These are phyloP conservation scores for Colletotrichum sp. DNA, from an alignment of 2,329 filamentous ascomycete species.

Conservation along the genomic window DNA sequence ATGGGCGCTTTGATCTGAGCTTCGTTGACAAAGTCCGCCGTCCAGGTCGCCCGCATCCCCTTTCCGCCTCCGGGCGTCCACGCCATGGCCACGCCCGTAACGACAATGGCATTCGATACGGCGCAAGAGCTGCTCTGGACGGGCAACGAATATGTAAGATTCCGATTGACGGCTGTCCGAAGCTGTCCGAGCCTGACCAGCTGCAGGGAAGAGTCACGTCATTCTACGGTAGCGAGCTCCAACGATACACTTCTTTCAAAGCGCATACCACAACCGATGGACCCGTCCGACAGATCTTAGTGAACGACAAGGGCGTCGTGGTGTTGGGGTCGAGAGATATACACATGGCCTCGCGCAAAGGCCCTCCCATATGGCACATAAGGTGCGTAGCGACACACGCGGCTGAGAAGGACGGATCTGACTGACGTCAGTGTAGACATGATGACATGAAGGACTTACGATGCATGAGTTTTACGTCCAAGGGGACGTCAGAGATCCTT, in stretches of 20 bases:
- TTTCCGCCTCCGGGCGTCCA: conserved; percentile 79
- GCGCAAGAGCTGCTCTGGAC: conserved; percentile 91
- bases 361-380: conserved; percentile 88
- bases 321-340: conserved; percentile 83
- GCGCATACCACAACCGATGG: conserved; percentile 78
- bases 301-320: conserved; percentile 90
- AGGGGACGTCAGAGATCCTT: conserved; percentile 81
- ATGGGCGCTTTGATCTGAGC: neutral
- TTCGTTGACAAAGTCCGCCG: conserved; percentile 9
- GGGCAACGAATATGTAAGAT: conserved; percentile 84
- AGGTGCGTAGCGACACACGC: conserved; percentile 53
- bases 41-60: conserved; percentile 78
- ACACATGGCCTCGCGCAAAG: conserved; percentile 86
- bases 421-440: conserved; percentile 48
- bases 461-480: conserved; percentile 95
- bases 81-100: conserved; percentile 72
- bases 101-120: conserved; percentile 87
- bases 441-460: conserved; percentile 83
- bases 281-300: conserved; percentile 83
- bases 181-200: conserved; percentile 26
- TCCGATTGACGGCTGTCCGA: neutral
- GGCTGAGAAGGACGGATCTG: neutral
- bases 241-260: conserved; percentile 89
- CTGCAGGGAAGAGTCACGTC: conserved; percentile 83
- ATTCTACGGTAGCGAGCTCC: conserved; percentile 84